A percentile compares a stretch with the other conserved stretches of the same genome.
phyloP scores from a whole-genome alignment of 306 rosid species.

The Astragalus membranaceus region DNA sequence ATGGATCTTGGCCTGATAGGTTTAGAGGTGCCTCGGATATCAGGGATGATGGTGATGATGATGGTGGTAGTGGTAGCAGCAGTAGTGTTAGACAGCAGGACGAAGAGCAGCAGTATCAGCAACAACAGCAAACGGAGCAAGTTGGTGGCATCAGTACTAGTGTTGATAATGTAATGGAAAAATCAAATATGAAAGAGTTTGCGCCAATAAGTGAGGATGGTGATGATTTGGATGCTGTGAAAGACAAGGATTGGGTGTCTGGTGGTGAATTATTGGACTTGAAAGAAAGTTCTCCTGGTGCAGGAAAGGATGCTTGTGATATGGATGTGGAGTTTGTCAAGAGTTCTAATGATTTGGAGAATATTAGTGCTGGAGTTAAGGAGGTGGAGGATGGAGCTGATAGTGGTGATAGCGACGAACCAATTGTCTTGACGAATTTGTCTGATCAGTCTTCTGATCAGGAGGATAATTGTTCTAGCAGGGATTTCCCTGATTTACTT shows the following conservation, averaged over 20 bases:
- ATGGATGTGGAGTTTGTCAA: constrained; percentile 22
- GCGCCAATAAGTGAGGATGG: constrained; percentile 33
- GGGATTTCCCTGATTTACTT: constrained; percentile 46
- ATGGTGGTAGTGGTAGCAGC: constrained; percentile 30
- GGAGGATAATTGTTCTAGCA: constrained; percentile 32
- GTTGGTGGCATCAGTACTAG: constrained; percentile 20
- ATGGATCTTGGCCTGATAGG: constrained; percentile 60
- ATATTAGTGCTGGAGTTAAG: constrained; percentile 23
- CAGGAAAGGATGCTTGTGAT: constrained; percentile 28
- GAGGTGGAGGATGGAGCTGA: constrained; percentile 35
- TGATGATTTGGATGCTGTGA: constrained; percentile 34
- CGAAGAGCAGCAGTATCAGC: constrained; percentile 26
- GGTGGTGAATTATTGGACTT: constrained; percentile 38
- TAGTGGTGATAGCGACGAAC: constrained; percentile 39
- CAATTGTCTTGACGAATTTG: constrained; percentile 32
- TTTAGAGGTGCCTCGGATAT: constrained; percentile 31
- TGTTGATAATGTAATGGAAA: constrained; percentile 27
- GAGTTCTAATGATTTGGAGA: constrained; percentile 31
- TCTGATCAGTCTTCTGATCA: constrained; percentile 29
- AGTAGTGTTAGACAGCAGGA: constrained; percentile 32
- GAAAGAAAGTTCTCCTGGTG: constrained; percentile 36
- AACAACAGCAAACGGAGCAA: constrained; percentile 5
- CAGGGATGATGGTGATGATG: constrained; percentile 41
- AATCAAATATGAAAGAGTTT: constrained; percentile 24
- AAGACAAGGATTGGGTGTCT: constrained; percentile 24